Evolutionary conservation across 345 rosid species (phyloP).

Genomic region (Nasturtium officinale): DNA sequence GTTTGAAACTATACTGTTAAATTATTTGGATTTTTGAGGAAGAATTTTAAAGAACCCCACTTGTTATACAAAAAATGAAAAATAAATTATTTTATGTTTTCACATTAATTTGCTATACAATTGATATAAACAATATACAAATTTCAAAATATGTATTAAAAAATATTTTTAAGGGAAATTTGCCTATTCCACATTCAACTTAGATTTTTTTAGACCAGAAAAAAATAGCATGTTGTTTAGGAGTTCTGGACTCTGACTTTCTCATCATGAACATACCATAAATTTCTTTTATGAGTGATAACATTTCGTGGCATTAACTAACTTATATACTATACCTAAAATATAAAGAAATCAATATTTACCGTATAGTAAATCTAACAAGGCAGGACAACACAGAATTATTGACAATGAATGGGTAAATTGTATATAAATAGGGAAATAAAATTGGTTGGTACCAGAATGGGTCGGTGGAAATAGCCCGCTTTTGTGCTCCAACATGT

Average conservation of each 20-base stretch:
- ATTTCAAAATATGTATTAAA: not conserved
- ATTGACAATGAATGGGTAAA: not conserved
- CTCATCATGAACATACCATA: not conserved
- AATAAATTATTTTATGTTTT: not conserved
- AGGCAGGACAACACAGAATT: not conserved
- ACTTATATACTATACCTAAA: not conserved
- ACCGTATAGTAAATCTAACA: not conserved
- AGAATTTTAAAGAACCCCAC: not conserved
- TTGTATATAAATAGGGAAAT: not conserved
- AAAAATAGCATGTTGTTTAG: not conserved
- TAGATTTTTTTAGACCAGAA: not conserved
- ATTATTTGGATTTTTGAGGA: not conserved
- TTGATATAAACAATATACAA: not conserved
- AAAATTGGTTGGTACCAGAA: not conserved
- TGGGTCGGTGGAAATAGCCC: constrained; percentile 32
- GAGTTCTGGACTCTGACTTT: not conserved
- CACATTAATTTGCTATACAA: not conserved
- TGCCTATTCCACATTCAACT: not conserved
- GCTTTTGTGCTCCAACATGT: constrained; percentile 27
- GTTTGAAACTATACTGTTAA: not conserved
- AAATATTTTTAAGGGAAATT: not conserved
- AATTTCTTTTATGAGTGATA: not conserved
- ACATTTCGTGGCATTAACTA: not conserved
- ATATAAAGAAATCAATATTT: not conserved
- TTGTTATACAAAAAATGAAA: not conserved